A percentile compares a stretch with the other conserved stretches of the same genome.
These are phyloP conservation scores for Hemileia vastatrix DNA, from an alignment of 1,284 basidiomycete species.

Conservation along the genomic window DNA sequence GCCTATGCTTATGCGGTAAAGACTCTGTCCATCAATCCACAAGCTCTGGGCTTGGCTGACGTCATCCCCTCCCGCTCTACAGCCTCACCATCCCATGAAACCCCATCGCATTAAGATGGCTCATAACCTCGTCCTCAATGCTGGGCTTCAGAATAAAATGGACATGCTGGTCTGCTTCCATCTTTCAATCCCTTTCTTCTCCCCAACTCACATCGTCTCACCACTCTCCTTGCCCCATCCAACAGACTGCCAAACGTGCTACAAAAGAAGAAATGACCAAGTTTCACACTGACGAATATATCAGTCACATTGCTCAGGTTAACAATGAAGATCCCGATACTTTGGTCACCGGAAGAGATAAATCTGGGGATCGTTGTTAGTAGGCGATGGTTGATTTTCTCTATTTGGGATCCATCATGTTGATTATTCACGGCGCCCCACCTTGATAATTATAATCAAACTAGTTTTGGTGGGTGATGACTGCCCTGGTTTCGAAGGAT, in stretches of 20 bases:
- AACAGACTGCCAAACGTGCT: conserved; percentile 70
- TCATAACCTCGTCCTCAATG: conserved; percentile 80
- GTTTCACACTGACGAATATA: conserved; percentile 97
- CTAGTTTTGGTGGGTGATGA: conserved; percentile 73
- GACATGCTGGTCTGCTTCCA: conserved; percentile 62
- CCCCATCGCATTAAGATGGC: conserved; percentile 73
- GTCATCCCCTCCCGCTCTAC: neutral
- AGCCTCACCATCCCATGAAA: conserved; percentile 24
- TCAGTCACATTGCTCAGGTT: conserved; percentile 77
- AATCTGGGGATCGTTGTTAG: conserved; percentile 48
- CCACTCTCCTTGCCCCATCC: neutral
- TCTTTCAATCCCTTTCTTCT: neutral
- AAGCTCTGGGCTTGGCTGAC: neutral
- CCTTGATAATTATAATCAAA: neutral
- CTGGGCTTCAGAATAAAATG: conserved; percentile 83
- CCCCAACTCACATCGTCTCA: neutral
- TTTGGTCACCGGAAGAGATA: conserved; percentile 56
- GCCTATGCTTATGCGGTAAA: conserved; percentile 20
- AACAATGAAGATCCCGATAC: conserved; percentile 56
- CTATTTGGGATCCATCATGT: neutral
- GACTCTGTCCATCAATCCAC: neutral
- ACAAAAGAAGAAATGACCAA: conserved; percentile 71
- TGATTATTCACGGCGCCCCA: neutral
- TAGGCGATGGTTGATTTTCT: conserved; percentile 25
- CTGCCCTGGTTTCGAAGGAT: conserved; percentile 89